A percentile compares a stretch with the other conserved stretches of the same genome.
Evolutionary conservation across 2,329 filamentous ascomycete genomes (phyloP).

Genomic region (Alternaria viburni): DNA sequence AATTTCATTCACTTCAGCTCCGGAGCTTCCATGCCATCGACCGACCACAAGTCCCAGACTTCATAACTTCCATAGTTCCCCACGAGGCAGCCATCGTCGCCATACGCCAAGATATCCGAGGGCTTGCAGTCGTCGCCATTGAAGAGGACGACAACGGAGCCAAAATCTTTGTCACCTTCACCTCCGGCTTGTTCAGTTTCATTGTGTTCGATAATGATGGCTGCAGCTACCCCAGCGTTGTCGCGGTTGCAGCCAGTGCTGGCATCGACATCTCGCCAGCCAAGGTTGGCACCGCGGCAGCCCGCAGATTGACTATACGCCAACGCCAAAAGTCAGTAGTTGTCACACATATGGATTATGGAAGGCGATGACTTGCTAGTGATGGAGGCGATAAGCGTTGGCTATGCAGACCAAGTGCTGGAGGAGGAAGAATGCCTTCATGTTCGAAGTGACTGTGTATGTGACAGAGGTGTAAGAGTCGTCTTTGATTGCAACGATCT

Average conservation of each 20-base stretch:
- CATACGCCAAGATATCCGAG: slow-evolving; percentile 9
- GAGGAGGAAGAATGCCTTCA: neutral
- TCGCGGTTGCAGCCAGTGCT: slow-evolving; percentile 8
- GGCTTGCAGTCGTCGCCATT: slow-evolving; percentile 13
- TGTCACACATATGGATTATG: neutral
- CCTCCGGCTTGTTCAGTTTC: neutral
- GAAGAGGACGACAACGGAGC: slow-evolving; percentile 11
- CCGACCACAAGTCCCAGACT: slow-evolving; percentile 13
- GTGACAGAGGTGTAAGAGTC: neutral
- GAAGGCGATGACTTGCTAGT: neutral
- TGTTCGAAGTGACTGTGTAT: neutral
- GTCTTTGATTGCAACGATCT: neutral
- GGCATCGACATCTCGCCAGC: slow-evolving; percentile 1
- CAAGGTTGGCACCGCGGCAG: neutral
- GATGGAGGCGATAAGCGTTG: neutral
- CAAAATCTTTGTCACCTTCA: slow-evolving; percentile 11
- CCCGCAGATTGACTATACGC: neutral
- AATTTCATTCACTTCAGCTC: neutral
- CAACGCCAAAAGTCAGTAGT: neutral
- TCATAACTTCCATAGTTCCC: slow-evolving; percentile 14
- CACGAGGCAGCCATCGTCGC: slow-evolving; percentile 6
- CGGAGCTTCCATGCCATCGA: neutral
- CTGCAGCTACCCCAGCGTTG: slow-evolving; percentile 4
- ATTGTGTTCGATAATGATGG: neutral
- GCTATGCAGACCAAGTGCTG: neutral